Evolutionary conservation across 164 flowering plant species (phyloP), one percentile per base, ranked within the genome.

Genomic region (Magnolia officinalis): DNA sequence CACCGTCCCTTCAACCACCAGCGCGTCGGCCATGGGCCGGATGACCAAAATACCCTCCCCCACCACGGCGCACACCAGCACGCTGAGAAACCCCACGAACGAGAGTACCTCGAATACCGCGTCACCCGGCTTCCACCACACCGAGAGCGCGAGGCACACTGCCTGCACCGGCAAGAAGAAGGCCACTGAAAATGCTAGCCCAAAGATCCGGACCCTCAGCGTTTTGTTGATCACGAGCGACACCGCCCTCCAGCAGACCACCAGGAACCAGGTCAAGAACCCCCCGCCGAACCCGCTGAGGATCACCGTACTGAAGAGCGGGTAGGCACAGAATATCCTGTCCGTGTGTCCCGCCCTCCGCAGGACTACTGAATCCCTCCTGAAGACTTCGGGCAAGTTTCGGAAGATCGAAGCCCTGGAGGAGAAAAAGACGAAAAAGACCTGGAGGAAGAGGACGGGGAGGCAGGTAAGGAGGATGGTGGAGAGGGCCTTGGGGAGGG

Each of bases 171-270:
- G 72, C 69, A 91, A 10, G 6, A 85, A 55, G 0, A 81, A 8
- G 71, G 87, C 11, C 2, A 89, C 82, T 19, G 90, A 68, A 20
- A 74, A 0, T 1, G 82, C 84, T 7, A 93, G 83, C 61, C 70
- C 65, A 71, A 78, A 82, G 23, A 89, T 84, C 63, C 96, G 81
- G 2, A 65, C 29, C 81, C 89, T 77, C 71, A 91, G 71, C 0
- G 81, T 79, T 76, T 90, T 90, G 80, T 91, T 91, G 65, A 93
- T 93, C n/a, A 86, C 97, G 1, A 88, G 64, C 0, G 87, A 76
- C 63, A 84, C 78, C 18, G 84, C 91, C 63, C 73, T 81, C 86
- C 89, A 84, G 51, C 85, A 84, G 16, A 92, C 86, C 0, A 84
- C 5, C 18, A 85, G 19, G 72, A 93, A 91, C 4, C 75, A 82